Conservation (phyloP, 371 early-diverging fungal genomes). For the Mucor circinelloides region DNA sequence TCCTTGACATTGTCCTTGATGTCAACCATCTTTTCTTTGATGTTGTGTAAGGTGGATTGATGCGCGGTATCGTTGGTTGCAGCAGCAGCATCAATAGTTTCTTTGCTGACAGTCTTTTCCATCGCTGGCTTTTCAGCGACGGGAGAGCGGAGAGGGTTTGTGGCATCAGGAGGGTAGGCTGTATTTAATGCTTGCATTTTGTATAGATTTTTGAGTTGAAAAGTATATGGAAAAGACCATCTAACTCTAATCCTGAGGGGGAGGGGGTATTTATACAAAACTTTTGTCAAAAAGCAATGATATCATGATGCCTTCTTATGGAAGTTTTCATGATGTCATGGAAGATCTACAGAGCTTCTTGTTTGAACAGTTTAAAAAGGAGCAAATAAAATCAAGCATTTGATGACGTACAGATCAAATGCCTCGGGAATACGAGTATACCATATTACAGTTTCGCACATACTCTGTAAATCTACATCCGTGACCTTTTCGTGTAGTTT, state of each 20-base stretch:
- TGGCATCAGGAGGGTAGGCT: neutral
- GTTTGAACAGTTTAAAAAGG: neutral
- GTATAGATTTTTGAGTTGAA: neutral
- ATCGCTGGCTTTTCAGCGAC: neutral
- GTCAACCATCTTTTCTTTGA: conserved; percentile 18
- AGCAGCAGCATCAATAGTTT: neutral
- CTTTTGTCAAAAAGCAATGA: neutral
- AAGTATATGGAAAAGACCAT: neutral
- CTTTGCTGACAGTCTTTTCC: neutral
- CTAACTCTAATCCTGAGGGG: neutral
- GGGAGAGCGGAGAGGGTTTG: neutral
- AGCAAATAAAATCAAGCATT: neutral
- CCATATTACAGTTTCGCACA: too few species aligned
- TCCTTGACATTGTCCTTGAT: conserved; percentile 30
- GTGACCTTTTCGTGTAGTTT: too few species aligned
- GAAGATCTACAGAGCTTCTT: neutral
- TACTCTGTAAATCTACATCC: neutral
- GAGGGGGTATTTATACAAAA: neutral
- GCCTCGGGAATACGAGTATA: neutral
- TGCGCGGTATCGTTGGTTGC: neutral
- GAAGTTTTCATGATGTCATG: neutral
- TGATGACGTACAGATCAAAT: neutral
- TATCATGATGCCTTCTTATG: neutral
- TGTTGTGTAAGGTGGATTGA: neutral
- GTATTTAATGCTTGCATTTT: conserved; percentile 2